Conservation (phyloP, 164 flowering plant genomes). For the Aristolochia fimbriata region DNA sequence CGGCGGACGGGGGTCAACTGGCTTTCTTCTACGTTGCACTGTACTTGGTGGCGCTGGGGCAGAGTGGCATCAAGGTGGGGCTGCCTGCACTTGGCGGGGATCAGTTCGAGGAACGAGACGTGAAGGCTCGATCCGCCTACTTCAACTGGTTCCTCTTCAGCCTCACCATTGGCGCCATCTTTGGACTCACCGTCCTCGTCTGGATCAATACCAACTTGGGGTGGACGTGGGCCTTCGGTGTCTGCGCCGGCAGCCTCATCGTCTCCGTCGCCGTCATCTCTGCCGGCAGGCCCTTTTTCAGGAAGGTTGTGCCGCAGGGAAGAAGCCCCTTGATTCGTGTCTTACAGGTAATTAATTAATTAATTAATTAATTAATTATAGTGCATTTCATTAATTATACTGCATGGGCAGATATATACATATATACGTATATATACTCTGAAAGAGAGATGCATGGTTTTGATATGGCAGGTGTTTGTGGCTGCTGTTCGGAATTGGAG, state of each 20-base stretch:
- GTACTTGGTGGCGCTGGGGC: conserved; percentile 74
- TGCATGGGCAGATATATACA: too few relatives aligned
- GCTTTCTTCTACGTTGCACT: conserved; percentile 49
- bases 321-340: conserved; percentile 17
- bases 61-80: conserved; percentile 92
- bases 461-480: too few relatives aligned
- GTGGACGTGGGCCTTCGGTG: conserved; percentile 87
- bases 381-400: too few relatives aligned
- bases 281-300: conserved; percentile 51
- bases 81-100: conserved; percentile 93
- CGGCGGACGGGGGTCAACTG: conserved; percentile 44
- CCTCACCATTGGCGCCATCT: conserved; percentile 75
- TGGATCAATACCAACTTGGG: conserved; percentile 91
- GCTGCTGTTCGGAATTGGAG: too few relatives aligned
- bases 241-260: conserved; percentile 74
- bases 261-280: conserved; percentile 61
- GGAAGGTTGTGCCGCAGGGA: conserved; percentile 75
- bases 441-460: too few relatives aligned
- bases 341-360: conserved; percentile 43
- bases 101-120: conserved; percentile 48
- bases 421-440: too few relatives aligned
- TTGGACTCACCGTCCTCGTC: conserved; percentile 78
- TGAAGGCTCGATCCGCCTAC: conserved; percentile 66
- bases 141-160: conserved; percentile 90
- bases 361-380: too few relatives aligned